phyloP scores from a whole-genome alignment of 164 flowering plant species.

The Nymphaea colorata region DNA sequence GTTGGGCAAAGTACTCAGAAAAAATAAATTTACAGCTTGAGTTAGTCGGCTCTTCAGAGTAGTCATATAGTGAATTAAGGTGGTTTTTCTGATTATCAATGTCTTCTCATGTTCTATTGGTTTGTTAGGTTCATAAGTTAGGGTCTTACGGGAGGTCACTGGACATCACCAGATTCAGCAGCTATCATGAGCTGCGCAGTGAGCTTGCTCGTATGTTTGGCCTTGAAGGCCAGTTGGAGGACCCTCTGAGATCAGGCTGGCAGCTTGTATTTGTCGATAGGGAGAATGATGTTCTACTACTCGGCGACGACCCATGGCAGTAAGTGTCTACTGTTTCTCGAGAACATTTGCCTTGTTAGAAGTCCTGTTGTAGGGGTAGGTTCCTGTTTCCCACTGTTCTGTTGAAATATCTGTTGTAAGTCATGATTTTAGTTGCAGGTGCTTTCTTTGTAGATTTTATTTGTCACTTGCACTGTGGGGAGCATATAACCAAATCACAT shows the following conservation, averaged over 20 bases:
- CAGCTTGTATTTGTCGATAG: constrained; percentile 99
- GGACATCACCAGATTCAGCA: constrained; percentile 80
- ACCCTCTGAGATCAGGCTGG: constrained; percentile 99
- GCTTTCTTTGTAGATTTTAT: too few species aligned
- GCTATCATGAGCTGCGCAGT: constrained; percentile 84
- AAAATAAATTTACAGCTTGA: too few species aligned
- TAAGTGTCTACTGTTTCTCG: constrained; percentile 24
- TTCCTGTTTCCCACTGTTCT: too few species aligned
- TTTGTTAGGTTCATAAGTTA: constrained; percentile 67
- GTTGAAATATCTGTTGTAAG: too few species aligned
- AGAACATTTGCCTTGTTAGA: background rate
- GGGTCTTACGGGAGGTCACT: constrained; percentile 93
- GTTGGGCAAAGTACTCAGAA: too few species aligned
- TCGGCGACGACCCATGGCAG: constrained; percentile 99
- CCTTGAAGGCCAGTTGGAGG: constrained; percentile 93
- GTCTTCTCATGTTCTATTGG: too few species aligned
- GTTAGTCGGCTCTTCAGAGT: too few species aligned
- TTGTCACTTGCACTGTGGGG: too few species aligned
- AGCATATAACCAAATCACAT: too few species aligned
- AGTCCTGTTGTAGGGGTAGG: too few species aligned
- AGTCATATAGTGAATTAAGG: too few species aligned
- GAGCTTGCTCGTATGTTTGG: constrained; percentile 93
- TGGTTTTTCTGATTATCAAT: background rate
- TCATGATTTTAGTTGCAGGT: too few species aligned
- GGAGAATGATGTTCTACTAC: constrained; percentile 97